Evolutionary conservation across 2,329 filamentous ascomycete genomes (phyloP).

Genomic region (Stagonosporopsis tanaceti): DNA sequence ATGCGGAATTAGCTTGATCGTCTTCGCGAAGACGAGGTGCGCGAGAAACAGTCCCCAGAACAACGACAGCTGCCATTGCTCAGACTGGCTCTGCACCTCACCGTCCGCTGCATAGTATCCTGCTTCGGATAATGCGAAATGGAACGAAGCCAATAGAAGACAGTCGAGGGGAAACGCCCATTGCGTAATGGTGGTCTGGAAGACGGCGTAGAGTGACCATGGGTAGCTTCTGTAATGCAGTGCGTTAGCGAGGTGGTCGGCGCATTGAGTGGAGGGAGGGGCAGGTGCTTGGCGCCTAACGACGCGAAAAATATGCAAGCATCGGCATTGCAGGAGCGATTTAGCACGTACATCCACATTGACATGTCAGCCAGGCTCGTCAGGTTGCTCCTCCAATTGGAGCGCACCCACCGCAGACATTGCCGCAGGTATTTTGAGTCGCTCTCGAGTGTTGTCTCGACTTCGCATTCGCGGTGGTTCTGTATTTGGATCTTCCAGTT

Average conservation of each 20-base stretch:
- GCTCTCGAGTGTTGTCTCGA: constrained; percentile 92
- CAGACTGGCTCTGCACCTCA: constrained; percentile 24
- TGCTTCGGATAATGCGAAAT: constrained; percentile 40
- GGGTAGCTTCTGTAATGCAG: constrained; percentile 74
- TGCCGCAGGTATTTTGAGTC: constrained; percentile 90
- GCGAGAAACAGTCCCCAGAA: constrained; percentile 46
- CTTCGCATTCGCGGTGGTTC: constrained; percentile 82
- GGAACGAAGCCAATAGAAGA: constrained; percentile 42
- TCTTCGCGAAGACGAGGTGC: constrained; percentile 79
- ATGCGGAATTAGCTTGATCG: constrained; percentile 87
- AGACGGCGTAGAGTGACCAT: constrained; percentile 93
- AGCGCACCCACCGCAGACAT: constrained; percentile 92
- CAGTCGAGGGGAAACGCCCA: constrained; percentile 83
- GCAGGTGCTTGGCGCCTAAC: constrained; percentile 40
- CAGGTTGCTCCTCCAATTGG: constrained; percentile 97
- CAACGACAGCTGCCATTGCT: constrained; percentile 35
- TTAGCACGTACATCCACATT: constrained; percentile 78
- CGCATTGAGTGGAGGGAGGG: constrained; percentile 32
- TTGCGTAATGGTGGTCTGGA: constrained; percentile 90
- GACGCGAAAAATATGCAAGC: constrained; percentile 34
- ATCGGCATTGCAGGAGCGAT: constrained; percentile 27
- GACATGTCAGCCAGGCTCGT: constrained; percentile 86
- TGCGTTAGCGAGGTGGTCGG: constrained; percentile 38
- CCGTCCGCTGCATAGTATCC: constrained; percentile 38
- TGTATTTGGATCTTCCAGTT: constrained; percentile 95